These are phyloP conservation scores for Tausonia pullulans DNA, from an alignment of 1,284 basidiomycete genomes.

Conservation along the genomic window DNA sequence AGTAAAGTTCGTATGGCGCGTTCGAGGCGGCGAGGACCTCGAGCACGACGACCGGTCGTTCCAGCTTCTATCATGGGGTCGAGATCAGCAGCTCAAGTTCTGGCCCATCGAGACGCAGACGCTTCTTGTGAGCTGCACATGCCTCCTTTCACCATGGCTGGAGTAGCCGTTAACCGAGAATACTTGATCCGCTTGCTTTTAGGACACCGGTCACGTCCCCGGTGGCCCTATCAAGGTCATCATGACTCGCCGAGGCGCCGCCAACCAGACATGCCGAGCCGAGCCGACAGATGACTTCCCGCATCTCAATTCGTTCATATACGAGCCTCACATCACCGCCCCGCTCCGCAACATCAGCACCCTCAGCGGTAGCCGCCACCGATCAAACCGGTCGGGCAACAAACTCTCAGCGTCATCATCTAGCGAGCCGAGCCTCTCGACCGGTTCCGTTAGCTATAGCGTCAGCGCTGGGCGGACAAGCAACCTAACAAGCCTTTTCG, in stretches of 20 bases:
- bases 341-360: not conserved
- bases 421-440: not conserved
- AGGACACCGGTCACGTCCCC: slow-evolving; percentile 40
- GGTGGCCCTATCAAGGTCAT: slow-evolving; percentile 41
- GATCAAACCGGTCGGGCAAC: not conserved
- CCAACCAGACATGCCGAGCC: slow-evolving; percentile 20
- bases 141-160: not conserved
- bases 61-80: slow-evolving; percentile 94
- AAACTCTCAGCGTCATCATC: not conserved
- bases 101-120: slow-evolving; percentile 72
- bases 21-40: slow-evolving; percentile 40
- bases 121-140: slow-evolving; percentile 33
- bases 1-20: slow-evolving; percentile 74
- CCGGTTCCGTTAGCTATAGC: not conserved
- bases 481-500: not conserved
- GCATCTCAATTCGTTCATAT: slow-evolving; percentile 24
- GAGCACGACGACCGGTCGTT: slow-evolving; percentile 54
- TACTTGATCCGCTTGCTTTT: slow-evolving; percentile 9
- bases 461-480: not conserved
- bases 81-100: slow-evolving; percentile 81
- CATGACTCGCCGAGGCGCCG: slow-evolving; percentile 37
- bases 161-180: slow-evolving; percentile 11
- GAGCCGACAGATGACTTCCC: slow-evolving; percentile 12
- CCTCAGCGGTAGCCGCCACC: not conserved
- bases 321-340: slow-evolving; percentile 1